Base-by-base conservation (phyloP, 2,329 filamentous ascomycete genomes). In the Emergomyces africanus region DNA sequence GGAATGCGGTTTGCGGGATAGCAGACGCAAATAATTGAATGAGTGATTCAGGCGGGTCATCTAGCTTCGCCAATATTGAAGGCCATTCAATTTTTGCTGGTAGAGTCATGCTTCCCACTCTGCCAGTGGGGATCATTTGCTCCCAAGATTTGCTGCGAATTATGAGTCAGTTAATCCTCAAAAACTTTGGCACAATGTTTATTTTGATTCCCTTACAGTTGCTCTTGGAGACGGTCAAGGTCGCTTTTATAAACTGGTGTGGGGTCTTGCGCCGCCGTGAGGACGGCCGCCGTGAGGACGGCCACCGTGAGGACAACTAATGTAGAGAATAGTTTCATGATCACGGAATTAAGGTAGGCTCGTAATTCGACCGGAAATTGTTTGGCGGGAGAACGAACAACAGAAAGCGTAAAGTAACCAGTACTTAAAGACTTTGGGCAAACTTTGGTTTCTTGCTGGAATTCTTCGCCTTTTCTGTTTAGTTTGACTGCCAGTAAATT, bases 1-100 rank as follows among this genome's bases (percentile, higher is more conserved):
- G 63, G 25, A 72, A 63, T 0, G 68, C 70, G 0, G 65, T 65
- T 5, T 70, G 58, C 2, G 71, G 71, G 2, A 73, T 65, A 2
- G 65, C 67, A 1, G 69, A 67, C 44, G 71, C 63, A 53, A 73
- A 66, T 25, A 69, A 64, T 2, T 61, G 62, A 57, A 72, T 64
- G 44, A 72, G 62, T 0, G 67, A 64, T 33, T 62, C 62, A 0
- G 71, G 70, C 0, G 71, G 69, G 10, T 68, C 64, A 5, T 42
- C 35, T 1, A 58, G 10, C 35, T 58, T 58, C 14, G 35, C 28
- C 25, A 57, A 37, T 25, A 57, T 20, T 41, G 51, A 25, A 10
- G 51, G 51, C 12, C 12, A 54, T 54, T 54, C 51, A 25, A 41
- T 12, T 54, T 28, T 28, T 33, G 30, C 33, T 1, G 28, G 8